phyloP scores from a whole-genome alignment of 202 grass and related monocot genomes.

The Thinopyrum obtusiflorum region DNA sequence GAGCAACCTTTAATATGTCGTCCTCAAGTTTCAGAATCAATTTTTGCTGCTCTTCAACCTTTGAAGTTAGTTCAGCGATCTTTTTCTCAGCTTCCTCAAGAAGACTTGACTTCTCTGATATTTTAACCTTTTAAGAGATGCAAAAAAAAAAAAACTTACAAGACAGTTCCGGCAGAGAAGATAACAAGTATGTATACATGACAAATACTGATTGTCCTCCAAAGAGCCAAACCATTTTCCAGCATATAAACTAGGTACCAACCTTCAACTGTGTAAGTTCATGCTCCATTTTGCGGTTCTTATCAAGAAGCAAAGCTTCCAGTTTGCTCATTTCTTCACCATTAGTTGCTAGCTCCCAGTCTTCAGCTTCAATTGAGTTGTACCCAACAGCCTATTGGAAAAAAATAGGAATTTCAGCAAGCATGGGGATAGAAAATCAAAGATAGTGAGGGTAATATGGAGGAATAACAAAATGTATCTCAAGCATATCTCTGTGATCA shows the following conservation, averaged over 20 bases:
- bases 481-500: slow-evolving; percentile 10
- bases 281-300: slow-evolving; percentile 99
- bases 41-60: slow-evolving; percentile 93
- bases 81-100: slow-evolving; percentile 78
- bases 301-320: slow-evolving; percentile 94
- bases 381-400: slow-evolving; percentile 85
- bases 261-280: slow-evolving; percentile 99
- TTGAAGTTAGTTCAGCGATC: slow-evolving; percentile 66
- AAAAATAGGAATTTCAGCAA: slow-evolving; percentile 12
- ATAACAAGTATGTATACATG: slow-evolving; percentile 1
- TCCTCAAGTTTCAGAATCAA: slow-evolving; percentile 96
- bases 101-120: slow-evolving; percentile 79
- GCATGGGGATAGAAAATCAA: slow-evolving; percentile 31
- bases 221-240: slow-evolving; percentile 6
- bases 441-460: background rate
- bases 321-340: slow-evolving; percentile 99
- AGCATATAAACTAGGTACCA: slow-evolving; percentile 37
- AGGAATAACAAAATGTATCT: background rate
- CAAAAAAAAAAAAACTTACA: background rate
- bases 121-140: slow-evolving; percentile 83
- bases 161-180: slow-evolving; percentile 31
- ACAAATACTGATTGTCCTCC: background rate
- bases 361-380: slow-evolving; percentile 99
- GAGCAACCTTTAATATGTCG: slow-evolving; percentile 89
- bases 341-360: slow-evolving; percentile 95